Percentiles rank a stretch among this genome's conserved stretches.
These are phyloP conservation scores for Rosa lucieae DNA, from an alignment of 306 rosid species.

Conservation along the genomic window DNA sequence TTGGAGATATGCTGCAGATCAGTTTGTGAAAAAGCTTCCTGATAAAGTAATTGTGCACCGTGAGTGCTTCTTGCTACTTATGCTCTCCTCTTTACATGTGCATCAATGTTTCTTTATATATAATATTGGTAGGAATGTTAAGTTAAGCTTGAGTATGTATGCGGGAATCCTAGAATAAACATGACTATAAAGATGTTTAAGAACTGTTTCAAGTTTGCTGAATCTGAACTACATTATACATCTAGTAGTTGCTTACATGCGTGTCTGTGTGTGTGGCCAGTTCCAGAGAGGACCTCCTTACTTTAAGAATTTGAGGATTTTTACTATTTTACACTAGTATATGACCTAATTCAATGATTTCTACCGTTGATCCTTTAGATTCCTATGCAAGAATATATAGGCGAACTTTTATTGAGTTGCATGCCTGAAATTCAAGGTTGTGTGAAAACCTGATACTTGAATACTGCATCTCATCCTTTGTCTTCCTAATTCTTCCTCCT, in stretches of 20 bases:
- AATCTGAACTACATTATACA: not conserved
- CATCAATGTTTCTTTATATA: constrained; percentile 9
- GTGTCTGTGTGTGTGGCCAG: too few relatives aligned
- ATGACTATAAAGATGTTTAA: not conserved
- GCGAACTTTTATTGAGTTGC: not conserved
- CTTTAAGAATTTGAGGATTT: too few relatives aligned
- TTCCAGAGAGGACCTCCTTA: too few relatives aligned
- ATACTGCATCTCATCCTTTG: not conserved
- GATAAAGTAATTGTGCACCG: constrained; percentile 86
- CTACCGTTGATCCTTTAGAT: too few relatives aligned
- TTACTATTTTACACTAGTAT: too few relatives aligned
- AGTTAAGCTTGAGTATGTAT: not conserved
- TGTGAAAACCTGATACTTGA: not conserved
- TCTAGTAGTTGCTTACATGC: not conserved
- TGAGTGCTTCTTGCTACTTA: constrained; percentile 42
- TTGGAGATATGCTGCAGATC: constrained; percentile 81
- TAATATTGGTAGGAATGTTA: not conserved
- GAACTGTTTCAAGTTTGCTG: not conserved
- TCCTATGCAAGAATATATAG: not conserved
- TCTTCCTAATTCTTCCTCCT: not conserved
- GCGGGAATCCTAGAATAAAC: not conserved
- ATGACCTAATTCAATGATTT: too few relatives aligned
- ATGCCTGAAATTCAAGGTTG: not conserved
- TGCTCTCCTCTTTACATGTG: constrained; percentile 10
- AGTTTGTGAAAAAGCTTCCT: constrained; percentile 73